Evolutionary conservation across 495 filamentous ascomycete species (phyloP), one percentile per base, ranked within the genome.

Genomic region (Annulohypoxylon nitens): DNA sequence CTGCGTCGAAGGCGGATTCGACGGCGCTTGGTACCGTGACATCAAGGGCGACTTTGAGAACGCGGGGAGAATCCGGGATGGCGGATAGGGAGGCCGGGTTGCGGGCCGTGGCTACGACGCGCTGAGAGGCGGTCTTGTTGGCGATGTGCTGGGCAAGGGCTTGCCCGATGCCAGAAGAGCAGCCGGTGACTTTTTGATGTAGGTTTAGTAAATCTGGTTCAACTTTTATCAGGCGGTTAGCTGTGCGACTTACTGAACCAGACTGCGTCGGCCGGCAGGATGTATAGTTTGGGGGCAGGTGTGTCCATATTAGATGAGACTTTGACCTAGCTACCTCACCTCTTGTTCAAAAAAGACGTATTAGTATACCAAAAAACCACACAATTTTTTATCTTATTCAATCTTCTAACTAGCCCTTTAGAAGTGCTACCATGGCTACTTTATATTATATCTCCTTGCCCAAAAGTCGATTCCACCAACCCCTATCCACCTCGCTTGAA

Each of bases 81-180:
- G 80, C 25, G 30, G 25, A 57, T 37, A 88, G 81, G 3, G 79
- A 73, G 8, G 73, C 58, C 9, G 74, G 50, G 54, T 84, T 77
- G 53, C 81, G 77, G 20, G 84, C 82, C 1, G 84, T 88, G 14
- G 86, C 87, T 12, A 87, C 84, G 37, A 89, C 77, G 18, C 81
- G 83, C 41, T 81, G 75, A 6, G 81, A 79, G 51, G 81, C 70
- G 14, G 37, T 55, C 39, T 62, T 54, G 0, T 34, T 66, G 4
- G 71, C 60, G 61, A 85, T 72, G 51, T 70, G 67, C 16, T 68
- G 67, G 26, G 82, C 83, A 11, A 88, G 65, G 12, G 78, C 77
- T 55, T 80, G 81, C 36, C 87, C 86, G 37, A 85, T 82, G 50
- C 83, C 82, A 0, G 71, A 87, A 34, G 84, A 87, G 78, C 85